Percentiles rank a stretch among this genome's conserved stretches.
phyloP scores from a whole-genome alignment of 1,284 basidiomycete genomes.

The Kwoniella shivajii region DNA sequence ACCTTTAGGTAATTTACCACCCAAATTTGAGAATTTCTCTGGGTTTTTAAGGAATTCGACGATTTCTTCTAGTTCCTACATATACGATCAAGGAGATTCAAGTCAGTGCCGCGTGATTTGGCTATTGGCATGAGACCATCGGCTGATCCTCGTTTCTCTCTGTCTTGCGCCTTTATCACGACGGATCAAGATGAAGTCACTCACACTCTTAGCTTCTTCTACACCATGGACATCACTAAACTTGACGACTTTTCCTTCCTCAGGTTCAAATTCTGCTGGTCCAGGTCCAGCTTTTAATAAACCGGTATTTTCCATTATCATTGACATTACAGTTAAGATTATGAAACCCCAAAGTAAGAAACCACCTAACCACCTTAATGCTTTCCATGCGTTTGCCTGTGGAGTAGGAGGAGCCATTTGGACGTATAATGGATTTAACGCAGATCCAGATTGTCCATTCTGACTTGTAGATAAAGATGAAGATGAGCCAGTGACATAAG shows the following conservation, averaged over 20 bases:
- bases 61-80: constrained; percentile 83
- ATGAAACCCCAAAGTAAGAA: constrained; percentile 46
- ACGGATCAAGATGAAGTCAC: constrained; percentile 17
- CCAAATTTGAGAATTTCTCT: constrained; percentile 79
- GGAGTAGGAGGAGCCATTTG: constrained; percentile 47
- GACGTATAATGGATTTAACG: constrained; percentile 49
- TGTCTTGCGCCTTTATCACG: no score
- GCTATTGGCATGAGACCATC: no score
- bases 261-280: constrained; percentile 59
- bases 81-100: no score
- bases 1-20: constrained; percentile 89
- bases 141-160: no score
- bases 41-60: constrained; percentile 91
- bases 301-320: constrained; percentile 88
- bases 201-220: constrained; percentile 85
- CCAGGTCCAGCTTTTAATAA: constrained; percentile 80
- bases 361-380: constrained; percentile 41
- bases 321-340: constrained; percentile 77
- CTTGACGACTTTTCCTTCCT: constrained; percentile 72
- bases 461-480: constrained; percentile 27
- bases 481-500: constrained; percentile 48
- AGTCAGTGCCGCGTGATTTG: no score
- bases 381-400: constrained; percentile 32
- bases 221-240: constrained; percentile 93
- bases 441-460: constrained; percentile 34